phyloP scores from a whole-genome alignment of 805 yeast species.

The Scheffersomyces ergatensis region DNA sequence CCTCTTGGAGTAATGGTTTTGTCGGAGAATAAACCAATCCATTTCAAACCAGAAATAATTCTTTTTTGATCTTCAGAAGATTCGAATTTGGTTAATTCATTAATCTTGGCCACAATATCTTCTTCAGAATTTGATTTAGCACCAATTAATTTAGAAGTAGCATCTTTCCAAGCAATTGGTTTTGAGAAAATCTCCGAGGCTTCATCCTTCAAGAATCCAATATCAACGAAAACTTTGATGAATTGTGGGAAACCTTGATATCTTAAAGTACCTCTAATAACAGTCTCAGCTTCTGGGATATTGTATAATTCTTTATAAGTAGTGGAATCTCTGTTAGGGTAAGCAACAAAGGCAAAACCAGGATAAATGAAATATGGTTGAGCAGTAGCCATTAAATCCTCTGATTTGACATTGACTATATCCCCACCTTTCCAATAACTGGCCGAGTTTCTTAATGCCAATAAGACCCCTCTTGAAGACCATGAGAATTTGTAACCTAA shows the following conservation, averaged over 20 bases:
- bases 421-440: conserved; percentile 85
- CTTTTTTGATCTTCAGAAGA: conserved; percentile 79
- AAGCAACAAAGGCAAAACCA: conserved; percentile 90
- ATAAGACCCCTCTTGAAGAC: conserved; percentile 97
- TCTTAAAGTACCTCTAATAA: conserved; percentile 95
- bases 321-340: conserved; percentile 98
- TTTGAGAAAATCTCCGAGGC: conserved; percentile 56
- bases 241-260: conserved; percentile 99
- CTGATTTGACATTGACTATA: conserved; percentile 74
- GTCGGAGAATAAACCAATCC: conserved; percentile 91
- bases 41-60: conserved; percentile 82
- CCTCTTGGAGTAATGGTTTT: conserved; percentile 80
- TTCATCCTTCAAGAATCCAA: conserved; percentile 86
- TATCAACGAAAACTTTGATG: conserved; percentile 89
- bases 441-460: conserved; percentile 94
- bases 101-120: conserved; percentile 75
- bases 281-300: conserved; percentile 97
- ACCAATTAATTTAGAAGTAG: conserved; percentile 71
- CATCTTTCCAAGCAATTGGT: conserved; percentile 82
- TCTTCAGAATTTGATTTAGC: conserved; percentile 66
- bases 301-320: conserved; percentile 85
- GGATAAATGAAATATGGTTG: conserved; percentile 95
- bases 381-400: conserved; percentile 92
- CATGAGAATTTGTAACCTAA: conserved; percentile 98
- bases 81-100: conserved; percentile 76